Conservation (phyloP, 2,329 filamentous ascomycete genomes). For the Mycogone perniciosa region DNA sequence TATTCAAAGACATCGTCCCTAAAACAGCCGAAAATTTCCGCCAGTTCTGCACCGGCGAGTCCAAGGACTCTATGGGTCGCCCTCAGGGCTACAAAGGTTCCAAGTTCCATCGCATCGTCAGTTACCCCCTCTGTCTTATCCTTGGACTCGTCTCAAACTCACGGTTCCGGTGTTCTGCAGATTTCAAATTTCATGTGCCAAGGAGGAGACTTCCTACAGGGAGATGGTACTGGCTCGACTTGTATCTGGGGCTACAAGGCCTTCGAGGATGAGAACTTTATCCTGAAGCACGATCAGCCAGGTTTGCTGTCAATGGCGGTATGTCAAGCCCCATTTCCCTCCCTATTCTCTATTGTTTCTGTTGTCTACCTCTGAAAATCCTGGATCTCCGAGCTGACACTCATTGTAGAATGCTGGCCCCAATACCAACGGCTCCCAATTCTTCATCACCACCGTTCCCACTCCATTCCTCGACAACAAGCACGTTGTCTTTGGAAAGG, state of each 20-base stretch:
- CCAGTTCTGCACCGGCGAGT: slow-evolving; percentile 93
- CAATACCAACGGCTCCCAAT: slow-evolving; percentile 91
- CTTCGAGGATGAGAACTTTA: slow-evolving; percentile 90
- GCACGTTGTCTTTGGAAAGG: slow-evolving; percentile 92
- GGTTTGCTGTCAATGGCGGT: slow-evolving; percentile 92
- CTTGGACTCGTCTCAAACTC: slow-evolving; percentile 5
- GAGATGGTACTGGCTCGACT: slow-evolving; percentile 82
- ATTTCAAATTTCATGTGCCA: slow-evolving; percentile 98
- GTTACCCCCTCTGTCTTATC: slow-evolving; percentile 26
- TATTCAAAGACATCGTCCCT: slow-evolving; percentile 79
- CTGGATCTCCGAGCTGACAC: background rate
- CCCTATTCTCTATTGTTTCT: background rate
- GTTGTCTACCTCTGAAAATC: background rate
- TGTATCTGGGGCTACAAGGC: slow-evolving; percentile 80
- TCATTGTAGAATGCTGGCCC: slow-evolving; percentile 70
- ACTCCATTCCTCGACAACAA: slow-evolving; percentile 88
- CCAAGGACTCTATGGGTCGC: slow-evolving; percentile 66
- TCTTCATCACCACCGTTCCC: slow-evolving; percentile 89
- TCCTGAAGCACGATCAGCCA: slow-evolving; percentile 66
- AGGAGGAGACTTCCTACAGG: slow-evolving; percentile 90
- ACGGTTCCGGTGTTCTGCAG: slow-evolving; percentile 35
- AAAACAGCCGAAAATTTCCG: slow-evolving; percentile 95
- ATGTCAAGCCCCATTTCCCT: slow-evolving; percentile 30
- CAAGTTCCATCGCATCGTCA: slow-evolving; percentile 88
- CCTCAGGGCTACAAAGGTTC: slow-evolving; percentile 91